Conservation (phyloP, 1,284 basidiomycete genomes). For the Baeospora myosura region DNA sequence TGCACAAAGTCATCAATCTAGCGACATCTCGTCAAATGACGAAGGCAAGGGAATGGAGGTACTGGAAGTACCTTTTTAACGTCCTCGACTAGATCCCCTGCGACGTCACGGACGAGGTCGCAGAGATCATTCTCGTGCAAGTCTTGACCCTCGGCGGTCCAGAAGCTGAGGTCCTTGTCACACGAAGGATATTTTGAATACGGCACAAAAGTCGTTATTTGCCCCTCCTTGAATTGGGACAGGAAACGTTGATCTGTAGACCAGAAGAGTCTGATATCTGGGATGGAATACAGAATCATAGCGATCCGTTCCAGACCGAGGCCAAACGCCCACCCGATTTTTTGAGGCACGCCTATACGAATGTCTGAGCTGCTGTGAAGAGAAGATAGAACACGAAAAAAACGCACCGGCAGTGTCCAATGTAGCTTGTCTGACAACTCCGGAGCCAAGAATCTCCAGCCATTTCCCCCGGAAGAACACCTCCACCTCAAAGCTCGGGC, state of each 20-base stretch:
- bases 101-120: conserved; percentile 88
- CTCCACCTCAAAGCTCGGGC: conserved; percentile 96
- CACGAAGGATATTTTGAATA: conserved; percentile 89
- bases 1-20: conserved; percentile 92
- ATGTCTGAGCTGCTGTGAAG: conserved; percentile 1
- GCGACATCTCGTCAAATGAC: conserved; percentile 1
- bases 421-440: conserved; percentile 87
- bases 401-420: conserved; percentile 78
- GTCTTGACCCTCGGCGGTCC: conserved; percentile 49
- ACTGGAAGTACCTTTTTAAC: conserved; percentile 64
- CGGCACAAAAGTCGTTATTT: conserved; percentile 75
- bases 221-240: conserved; percentile 74
- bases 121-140: conserved; percentile 97
- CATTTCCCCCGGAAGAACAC: conserved; percentile 95
- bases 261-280: conserved; percentile 99
- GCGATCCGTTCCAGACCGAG: conserved; percentile 96
- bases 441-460: conserved; percentile 94
- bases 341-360: conserved; percentile 62
- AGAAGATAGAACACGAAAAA: conserved; percentile 4
- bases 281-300: conserved; percentile 96
- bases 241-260: conserved; percentile 84
- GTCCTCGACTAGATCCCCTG: conserved; percentile 88
- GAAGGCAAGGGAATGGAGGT: background rate
- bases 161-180: conserved; percentile 90
- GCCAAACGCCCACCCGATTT: conserved; percentile 97